phyloP scores from a whole-genome alignment of 768 basidiomycete genomes.

The Boletus barrowsii region DNA sequence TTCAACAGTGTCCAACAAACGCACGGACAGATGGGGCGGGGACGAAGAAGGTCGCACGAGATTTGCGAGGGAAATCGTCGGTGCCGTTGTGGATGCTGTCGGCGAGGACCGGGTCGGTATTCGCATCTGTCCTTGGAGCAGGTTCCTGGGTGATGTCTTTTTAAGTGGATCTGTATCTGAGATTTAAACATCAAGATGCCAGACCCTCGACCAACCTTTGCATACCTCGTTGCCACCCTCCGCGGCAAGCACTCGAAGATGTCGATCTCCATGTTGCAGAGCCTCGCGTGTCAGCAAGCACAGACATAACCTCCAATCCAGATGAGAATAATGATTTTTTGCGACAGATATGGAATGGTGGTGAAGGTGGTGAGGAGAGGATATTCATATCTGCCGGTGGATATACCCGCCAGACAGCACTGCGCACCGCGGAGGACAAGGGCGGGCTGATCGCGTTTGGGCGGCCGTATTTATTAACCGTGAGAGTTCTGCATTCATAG shows the following conservation, averaged over 20 bases:
- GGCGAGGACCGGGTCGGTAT: constrained; percentile 52
- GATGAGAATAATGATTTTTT: neutral
- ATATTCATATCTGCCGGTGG: neutral
- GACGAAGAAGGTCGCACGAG: constrained; percentile 52
- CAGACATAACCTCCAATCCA: neutral
- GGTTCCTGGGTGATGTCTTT: constrained; percentile 33
- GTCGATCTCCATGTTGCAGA: neutral
- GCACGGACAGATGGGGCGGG: neutral
- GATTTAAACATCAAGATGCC: constrained; percentile 48
- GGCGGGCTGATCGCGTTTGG: too few relatives aligned
- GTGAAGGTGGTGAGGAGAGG: neutral
- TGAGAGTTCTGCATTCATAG: too few relatives aligned
- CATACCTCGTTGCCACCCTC: constrained; percentile 27
- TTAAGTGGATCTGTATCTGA: neutral
- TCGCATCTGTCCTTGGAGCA: constrained; percentile 55
- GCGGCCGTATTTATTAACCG: too few relatives aligned
- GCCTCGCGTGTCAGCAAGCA: neutral
- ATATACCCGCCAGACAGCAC: neutral
- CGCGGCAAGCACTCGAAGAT: constrained; percentile 5
- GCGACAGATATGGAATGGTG: neutral
- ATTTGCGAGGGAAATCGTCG: constrained; percentile 53
- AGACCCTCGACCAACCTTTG: constrained; percentile 35
- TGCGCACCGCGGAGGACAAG: neutral
- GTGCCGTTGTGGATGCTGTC: constrained; percentile 48
- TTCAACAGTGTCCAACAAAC: neutral